Evolutionary conservation across 1,139 yeast species (phyloP).

Genomic region (Pneumocystis murina): DNA sequence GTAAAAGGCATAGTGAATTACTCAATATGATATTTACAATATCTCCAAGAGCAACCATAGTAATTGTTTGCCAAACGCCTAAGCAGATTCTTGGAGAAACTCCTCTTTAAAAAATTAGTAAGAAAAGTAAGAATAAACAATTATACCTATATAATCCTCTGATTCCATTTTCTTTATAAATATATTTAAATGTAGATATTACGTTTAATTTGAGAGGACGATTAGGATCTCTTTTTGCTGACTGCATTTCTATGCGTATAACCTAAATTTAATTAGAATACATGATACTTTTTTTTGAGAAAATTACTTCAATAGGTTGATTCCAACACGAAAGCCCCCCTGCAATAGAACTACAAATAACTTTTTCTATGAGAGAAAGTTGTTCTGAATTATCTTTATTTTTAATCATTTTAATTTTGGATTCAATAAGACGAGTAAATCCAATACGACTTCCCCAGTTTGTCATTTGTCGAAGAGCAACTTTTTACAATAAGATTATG

Average conservation of each 20-base stretch:
- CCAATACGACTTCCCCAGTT: constrained; percentile 99
- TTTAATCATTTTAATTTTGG: constrained; percentile 47
- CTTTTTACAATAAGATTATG: constrained; percentile 22
- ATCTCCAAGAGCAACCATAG: constrained; percentile 98
- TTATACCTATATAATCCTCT: constrained; percentile 58
- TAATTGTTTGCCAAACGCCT: constrained; percentile 96
- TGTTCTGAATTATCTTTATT: constrained; percentile 49
- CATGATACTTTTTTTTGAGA: background rate
- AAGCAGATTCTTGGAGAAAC: constrained; percentile 93
- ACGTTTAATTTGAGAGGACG: constrained; percentile 87
- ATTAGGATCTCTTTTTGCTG: constrained; percentile 79
- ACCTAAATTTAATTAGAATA: constrained; percentile 27
- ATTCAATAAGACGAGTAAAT: constrained; percentile 80
- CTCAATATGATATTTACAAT: constrained; percentile 36
- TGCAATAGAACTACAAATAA: constrained; percentile 77
- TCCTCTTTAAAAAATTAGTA: constrained; percentile 35
- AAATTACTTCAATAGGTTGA: constrained; percentile 67
- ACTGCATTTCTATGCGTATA: constrained; percentile 94
- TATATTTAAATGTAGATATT: constrained; percentile 62
- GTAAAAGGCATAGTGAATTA: background rate
- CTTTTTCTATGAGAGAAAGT: constrained; percentile 62
- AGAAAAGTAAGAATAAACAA: background rate
- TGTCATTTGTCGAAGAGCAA: constrained; percentile 94
- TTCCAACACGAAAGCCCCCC: constrained; percentile 98
- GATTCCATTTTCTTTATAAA: constrained; percentile 66